Percentiles rank a stretch among this genome's conserved stretches.
Evolutionary conservation across 2,329 filamentous ascomycete species (phyloP).

Genomic region (Macrophomina tecta): DNA sequence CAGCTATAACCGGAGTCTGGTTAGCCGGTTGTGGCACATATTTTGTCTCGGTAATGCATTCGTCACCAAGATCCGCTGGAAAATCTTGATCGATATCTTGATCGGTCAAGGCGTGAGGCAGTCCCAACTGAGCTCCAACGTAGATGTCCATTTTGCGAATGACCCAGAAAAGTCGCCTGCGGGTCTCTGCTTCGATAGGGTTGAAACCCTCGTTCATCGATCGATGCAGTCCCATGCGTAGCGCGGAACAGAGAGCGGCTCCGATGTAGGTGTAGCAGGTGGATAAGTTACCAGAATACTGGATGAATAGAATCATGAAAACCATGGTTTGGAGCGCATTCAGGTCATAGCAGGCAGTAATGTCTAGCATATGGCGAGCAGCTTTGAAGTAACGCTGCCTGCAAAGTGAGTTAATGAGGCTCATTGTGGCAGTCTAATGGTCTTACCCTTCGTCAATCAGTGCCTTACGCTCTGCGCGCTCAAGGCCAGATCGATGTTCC

Average conservation of each 20-base stretch:
- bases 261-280: slow-evolving; percentile 61
- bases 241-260: slow-evolving; percentile 56
- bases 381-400: slow-evolving; percentile 57
- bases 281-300: slow-evolving; percentile 58
- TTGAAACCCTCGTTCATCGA: slow-evolving; percentile 54
- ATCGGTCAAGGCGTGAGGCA: slow-evolving; percentile 56
- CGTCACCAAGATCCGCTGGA: slow-evolving; percentile 56
- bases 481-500: slow-evolving; percentile 45
- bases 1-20: slow-evolving; percentile 62
- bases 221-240: slow-evolving; percentile 60
- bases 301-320: slow-evolving; percentile 61
- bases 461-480: slow-evolving; percentile 51
- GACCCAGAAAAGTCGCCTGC: slow-evolving; percentile 60
- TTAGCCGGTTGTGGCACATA: slow-evolving; percentile 62
- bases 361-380: slow-evolving; percentile 57
- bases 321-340: slow-evolving; percentile 57
- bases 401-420: not conserved
- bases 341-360: slow-evolving; percentile 58
- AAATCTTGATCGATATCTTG: slow-evolving; percentile 58
- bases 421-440: not conserved
- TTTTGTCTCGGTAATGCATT: slow-evolving; percentile 56
- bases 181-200: slow-evolving; percentile 56
- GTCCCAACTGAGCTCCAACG: slow-evolving; percentile 57
- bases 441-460: slow-evolving; percentile 55
- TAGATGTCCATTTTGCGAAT: slow-evolving; percentile 60